Conservation (phyloP, 192 early-diverging fungal species). For the Coemansia sp. region DNA sequence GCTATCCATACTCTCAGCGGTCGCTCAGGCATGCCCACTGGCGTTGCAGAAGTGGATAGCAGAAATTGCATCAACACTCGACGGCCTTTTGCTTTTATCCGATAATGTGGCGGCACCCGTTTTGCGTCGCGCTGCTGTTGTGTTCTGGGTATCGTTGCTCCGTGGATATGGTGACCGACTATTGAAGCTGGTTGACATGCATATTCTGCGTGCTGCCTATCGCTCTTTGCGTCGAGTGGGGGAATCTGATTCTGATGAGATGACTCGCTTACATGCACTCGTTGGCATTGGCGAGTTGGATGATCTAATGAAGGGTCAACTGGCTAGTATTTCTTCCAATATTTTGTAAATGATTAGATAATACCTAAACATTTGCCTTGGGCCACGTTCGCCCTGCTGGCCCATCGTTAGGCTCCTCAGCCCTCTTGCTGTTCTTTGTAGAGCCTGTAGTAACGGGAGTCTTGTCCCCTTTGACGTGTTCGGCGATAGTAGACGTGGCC, state of each 20-base stretch:
- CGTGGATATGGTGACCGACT: conserved; percentile 63
- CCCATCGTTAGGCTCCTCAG: too few species aligned
- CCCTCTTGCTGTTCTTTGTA: too few species aligned
- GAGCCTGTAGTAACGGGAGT: too few species aligned
- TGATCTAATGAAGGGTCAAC: conserved; percentile 53
- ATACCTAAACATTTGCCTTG: not conserved
- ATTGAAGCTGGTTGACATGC: conserved; percentile 57
- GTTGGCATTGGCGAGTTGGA: conserved; percentile 69
- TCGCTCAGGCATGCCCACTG: conserved; percentile 70
- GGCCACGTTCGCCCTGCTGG: too few species aligned
- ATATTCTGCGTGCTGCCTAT: conserved; percentile 59
- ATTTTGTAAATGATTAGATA: not conserved
- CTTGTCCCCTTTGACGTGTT: too few species aligned
- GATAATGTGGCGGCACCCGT: conserved; percentile 41
- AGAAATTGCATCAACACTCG: conserved; percentile 66
- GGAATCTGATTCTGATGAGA: conserved; percentile 67
- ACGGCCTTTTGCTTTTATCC: conserved; percentile 63
- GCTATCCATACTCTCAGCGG: conserved; percentile 62
- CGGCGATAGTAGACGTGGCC: too few species aligned
- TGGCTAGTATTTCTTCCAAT: not conserved
- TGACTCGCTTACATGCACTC: conserved; percentile 69
- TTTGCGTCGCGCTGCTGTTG: conserved; percentile 69
- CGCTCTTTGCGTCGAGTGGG: conserved; percentile 61
- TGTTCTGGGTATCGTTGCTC: conserved; percentile 67
- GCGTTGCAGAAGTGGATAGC: conserved; percentile 66